Conservation (phyloP, 2,329 filamentous ascomycete species). For the Aspergillus latus region DNA sequence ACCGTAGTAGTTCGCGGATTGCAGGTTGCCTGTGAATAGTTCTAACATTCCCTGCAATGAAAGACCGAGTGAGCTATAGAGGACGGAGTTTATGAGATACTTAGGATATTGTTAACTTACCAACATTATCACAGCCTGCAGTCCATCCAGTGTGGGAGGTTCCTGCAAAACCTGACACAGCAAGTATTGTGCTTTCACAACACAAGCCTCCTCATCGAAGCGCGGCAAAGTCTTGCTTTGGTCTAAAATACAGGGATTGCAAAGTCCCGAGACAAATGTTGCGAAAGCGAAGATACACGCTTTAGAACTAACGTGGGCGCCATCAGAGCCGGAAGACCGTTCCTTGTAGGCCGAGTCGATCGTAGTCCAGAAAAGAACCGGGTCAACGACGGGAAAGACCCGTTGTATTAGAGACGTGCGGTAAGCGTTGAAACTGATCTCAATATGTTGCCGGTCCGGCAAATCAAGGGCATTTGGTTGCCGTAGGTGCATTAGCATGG, state of each 20-base stretch:
- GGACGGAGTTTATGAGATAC: neutral
- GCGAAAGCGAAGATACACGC: slow-evolving; percentile 54
- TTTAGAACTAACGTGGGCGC: slow-evolving; percentile 38
- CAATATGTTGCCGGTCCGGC: slow-evolving; percentile 36
- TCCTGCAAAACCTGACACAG: slow-evolving; percentile 47
- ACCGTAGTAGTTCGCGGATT: slow-evolving; percentile 47
- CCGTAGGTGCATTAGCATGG: slow-evolving; percentile 23
- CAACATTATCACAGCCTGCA: slow-evolving; percentile 52
- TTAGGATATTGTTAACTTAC: slow-evolving; percentile 36
- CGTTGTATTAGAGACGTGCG: slow-evolving; percentile 40
- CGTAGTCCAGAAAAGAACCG: slow-evolving; percentile 48
- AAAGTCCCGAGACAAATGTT: slow-evolving; percentile 36
- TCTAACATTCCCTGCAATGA: slow-evolving; percentile 43
- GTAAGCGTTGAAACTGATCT: slow-evolving; percentile 36
- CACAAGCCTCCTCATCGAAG: slow-evolving; percentile 45
- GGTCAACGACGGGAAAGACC: slow-evolving; percentile 53
- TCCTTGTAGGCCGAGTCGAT: slow-evolving; percentile 48
- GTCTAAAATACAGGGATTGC: slow-evolving; percentile 19
- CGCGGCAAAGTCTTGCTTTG: slow-evolving; percentile 3
- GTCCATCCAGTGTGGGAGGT: slow-evolving; percentile 41
- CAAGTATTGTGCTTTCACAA: slow-evolving; percentile 44
- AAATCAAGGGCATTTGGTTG: slow-evolving; percentile 32
- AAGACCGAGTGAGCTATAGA: neutral
- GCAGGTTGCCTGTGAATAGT: slow-evolving; percentile 49
- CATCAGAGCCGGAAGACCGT: slow-evolving; percentile 16